Base-by-base conservation (phyloP, 176 grass and related monocot genomes). In the Echinochloa phyllopogon region DNA sequence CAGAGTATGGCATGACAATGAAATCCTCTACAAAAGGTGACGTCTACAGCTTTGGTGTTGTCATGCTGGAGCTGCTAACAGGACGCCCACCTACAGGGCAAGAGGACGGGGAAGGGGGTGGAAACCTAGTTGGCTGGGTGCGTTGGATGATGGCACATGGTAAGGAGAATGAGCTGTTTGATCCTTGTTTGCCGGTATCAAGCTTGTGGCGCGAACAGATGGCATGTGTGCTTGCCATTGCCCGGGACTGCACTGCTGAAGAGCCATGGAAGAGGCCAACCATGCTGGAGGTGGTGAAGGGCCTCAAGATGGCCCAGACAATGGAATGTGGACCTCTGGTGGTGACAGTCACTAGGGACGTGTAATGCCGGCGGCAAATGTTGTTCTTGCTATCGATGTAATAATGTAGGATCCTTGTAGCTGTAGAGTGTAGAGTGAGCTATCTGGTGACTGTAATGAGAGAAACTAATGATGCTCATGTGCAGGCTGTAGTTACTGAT, bases 211-310 rank as follows among this genome's bases (percentile, higher is more conserved):
- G 77, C 74, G 87, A 94, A 65, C 96, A 99, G 75, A 96, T 96
- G 96, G 56, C 10, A 36, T 39, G 49, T 6, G 91, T 94, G 76
- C 92, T 99, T n/a, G 38, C 76, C 45, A 84, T 99, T 48, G 88
- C 93, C 15, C 67, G 38, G 49, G 64, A 79, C 38, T 99, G 91
- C 88, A 96, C 96, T 0, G 78, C 86, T 0, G 93, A 99, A 0
- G 93, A 99, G 74, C 93, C 91, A 20, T 96, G 91, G 91, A 96
- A 85, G 78, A 88, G 96, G 64, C 96, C 96, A 4, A 92, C 76
- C 78, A 99, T 99, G 96, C 64, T 94, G 21, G 96, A 99, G 39
- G 96, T 99, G 49, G 88, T 99, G 51, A 99, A 92, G 87, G 58
- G 65, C 53, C 89, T 99, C 64, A 90, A 87, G 80, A 89, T 75